Percentiles rank a stretch among this genome's conserved stretches.
phyloP scores from a whole-genome alignment of 2,329 filamentous ascomycete genomes.

The Scedosporium apiospermum region DNA sequence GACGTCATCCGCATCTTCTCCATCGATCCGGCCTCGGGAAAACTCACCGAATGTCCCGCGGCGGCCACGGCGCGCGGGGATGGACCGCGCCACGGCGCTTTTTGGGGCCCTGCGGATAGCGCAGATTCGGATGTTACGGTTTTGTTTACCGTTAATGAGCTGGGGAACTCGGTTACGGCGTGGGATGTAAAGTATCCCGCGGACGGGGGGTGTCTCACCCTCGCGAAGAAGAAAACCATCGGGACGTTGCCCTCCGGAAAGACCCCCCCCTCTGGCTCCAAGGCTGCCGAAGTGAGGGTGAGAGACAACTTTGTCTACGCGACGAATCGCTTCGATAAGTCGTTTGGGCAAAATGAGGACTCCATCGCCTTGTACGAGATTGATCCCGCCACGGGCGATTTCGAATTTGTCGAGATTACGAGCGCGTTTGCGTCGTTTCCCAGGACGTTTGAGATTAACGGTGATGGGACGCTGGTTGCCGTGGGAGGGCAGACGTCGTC shows the following conservation, averaged over 20 bases:
- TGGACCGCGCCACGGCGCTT: conserved; percentile 43
- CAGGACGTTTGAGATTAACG: conserved; percentile 53
- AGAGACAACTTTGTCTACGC: conserved; percentile 47
- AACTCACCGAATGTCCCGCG: conserved; percentile 33
- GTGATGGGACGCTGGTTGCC: conserved; percentile 48
- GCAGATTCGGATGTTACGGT: conserved; percentile 11
- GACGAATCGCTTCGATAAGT: conserved; percentile 52
- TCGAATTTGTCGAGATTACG: conserved; percentile 42
- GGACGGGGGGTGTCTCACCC: conserved; percentile 31
- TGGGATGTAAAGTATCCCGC: conserved; percentile 38
- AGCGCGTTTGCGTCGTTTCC: conserved; percentile 51
- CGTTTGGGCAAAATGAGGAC: conserved; percentile 44
- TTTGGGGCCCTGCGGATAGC: conserved; percentile 27
- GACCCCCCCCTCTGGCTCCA: conserved; percentile 33
- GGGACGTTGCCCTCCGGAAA: conserved; percentile 35
- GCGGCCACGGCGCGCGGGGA: conserved; percentile 33
- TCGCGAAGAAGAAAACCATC: conserved; percentile 33
- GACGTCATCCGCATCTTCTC: conserved; percentile 44
- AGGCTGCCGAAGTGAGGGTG: conserved; percentile 45
- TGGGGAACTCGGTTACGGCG: conserved; percentile 37
- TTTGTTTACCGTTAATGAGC: conserved; percentile 36
- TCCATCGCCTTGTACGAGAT: conserved; percentile 45
- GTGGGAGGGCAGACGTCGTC: conserved; percentile 53
- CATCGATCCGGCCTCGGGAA: conserved; percentile 33
- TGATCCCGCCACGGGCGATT: conserved; percentile 31